A percentile compares a stretch with the other conserved stretches of the same genome.
phyloP scores from a whole-genome alignment of 2,329 filamentous ascomycete genomes.

The Fusarium circinatum region DNA sequence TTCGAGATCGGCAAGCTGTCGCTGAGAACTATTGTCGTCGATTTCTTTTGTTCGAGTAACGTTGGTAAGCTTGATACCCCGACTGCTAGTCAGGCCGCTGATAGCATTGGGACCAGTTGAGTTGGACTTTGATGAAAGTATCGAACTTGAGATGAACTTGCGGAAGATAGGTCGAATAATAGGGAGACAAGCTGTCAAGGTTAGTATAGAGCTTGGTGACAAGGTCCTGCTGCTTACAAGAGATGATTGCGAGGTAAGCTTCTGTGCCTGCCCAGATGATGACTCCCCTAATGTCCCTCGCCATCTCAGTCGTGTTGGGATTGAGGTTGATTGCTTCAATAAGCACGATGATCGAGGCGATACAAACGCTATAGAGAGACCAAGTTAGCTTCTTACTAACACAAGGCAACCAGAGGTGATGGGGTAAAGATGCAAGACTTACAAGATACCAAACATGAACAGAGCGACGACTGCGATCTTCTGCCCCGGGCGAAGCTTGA shows the following conservation, averaged over 20 bases:
- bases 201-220: neutral
- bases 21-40: slow-evolving; percentile 28
- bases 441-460: slow-evolving; percentile 38
- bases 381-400: neutral
- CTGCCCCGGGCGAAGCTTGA: slow-evolving; percentile 21
- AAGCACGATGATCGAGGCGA: slow-evolving; percentile 21
- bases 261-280: slow-evolving; percentile 30
- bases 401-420: no score
- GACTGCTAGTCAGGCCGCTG: slow-evolving; percentile 27
- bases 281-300: slow-evolving; percentile 24
- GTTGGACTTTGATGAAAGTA: slow-evolving; percentile 23
- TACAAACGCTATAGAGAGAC: slow-evolving; percentile 9
- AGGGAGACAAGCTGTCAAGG: slow-evolving; percentile 20
- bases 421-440: neutral
- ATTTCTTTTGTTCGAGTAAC: slow-evolving; percentile 22
- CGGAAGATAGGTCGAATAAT: slow-evolving; percentile 26
- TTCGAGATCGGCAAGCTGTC: slow-evolving; percentile 23
- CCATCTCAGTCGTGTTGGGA: slow-evolving; percentile 26
- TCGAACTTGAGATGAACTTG: slow-evolving; percentile 10
- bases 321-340: slow-evolving; percentile 21
- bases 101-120: slow-evolving; percentile 20
- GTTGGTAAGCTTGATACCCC: slow-evolving; percentile 25
- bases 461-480: slow-evolving; percentile 31
- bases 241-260: slow-evolving; percentile 26
- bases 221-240: slow-evolving; percentile 10